Conservation (phyloP, 2,329 filamentous ascomycete genomes). For the Pseudopithomyces chartarum region DNA sequence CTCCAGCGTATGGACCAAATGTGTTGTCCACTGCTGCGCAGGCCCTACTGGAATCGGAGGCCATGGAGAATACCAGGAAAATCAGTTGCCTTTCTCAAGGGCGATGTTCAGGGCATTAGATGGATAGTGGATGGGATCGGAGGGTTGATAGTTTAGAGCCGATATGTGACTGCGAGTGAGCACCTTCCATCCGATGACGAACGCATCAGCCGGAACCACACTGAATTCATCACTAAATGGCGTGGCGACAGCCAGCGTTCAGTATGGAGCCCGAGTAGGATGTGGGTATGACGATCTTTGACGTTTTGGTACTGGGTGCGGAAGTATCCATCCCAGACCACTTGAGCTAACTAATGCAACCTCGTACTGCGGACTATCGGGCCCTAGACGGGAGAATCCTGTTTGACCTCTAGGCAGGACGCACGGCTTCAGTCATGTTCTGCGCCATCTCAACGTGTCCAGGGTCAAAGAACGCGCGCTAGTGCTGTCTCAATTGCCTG, state of each 20-base stretch:
- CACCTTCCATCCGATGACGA: conserved; percentile 15
- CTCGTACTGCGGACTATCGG: conserved; percentile 4
- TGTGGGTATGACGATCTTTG: conserved; percentile 6
- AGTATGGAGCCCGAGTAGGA: conserved; percentile 2
- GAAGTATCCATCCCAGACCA: neutral
- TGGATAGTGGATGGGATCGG: conserved; percentile 19
- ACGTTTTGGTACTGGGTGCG: neutral
- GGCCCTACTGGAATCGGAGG: conserved; percentile 18
- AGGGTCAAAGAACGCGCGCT: neutral
- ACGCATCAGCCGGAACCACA: conserved; percentile 28
- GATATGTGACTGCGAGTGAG: conserved; percentile 18
- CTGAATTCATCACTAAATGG: conserved; percentile 17
- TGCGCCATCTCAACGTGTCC: neutral
- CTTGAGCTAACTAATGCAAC: conserved; percentile 3
- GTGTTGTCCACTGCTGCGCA: conserved; percentile 36
- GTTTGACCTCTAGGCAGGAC: neutral
- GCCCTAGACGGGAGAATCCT: neutral
- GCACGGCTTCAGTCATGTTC: neutral
- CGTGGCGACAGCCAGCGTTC: neutral
- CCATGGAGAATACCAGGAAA: conserved; percentile 26
- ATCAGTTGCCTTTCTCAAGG: conserved; percentile 25
- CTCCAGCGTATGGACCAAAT: conserved; percentile 39
- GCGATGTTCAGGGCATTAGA: conserved; percentile 24
- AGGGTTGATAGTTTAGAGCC: conserved; percentile 20
- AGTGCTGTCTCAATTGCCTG: conserved; percentile 1